Conservation (phyloP, 805 yeast species). For the Suhomyces sp. region DNA sequence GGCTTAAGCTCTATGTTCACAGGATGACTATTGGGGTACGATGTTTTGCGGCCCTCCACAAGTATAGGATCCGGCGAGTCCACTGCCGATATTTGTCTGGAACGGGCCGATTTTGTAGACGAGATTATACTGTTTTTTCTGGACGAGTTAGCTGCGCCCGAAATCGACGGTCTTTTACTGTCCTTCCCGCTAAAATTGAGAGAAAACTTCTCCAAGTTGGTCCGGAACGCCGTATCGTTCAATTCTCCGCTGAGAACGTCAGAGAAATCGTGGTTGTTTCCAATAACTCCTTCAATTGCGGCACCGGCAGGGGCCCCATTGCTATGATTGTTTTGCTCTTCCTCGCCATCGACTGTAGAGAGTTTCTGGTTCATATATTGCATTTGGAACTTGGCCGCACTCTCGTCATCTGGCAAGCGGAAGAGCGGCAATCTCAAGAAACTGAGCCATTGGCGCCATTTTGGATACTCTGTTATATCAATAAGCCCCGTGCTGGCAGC, state of each 20-base stretch:
- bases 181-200: slow-evolving; percentile 16
- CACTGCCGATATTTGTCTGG: slow-evolving; percentile 16
- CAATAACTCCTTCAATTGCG: not conserved
- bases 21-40: not conserved
- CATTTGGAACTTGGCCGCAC: slow-evolving; percentile 19
- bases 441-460: slow-evolving; percentile 40
- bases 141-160: slow-evolving; percentile 4
- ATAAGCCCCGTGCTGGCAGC: slow-evolving; percentile 26
- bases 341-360: not conserved
- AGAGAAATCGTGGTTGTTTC: slow-evolving; percentile 33
- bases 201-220: slow-evolving; percentile 29
- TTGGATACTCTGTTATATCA: slow-evolving; percentile 26
- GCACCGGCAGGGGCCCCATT: not conserved
- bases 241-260: slow-evolving; percentile 31
- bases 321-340: no score
- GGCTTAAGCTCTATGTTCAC: slow-evolving; percentile 8
- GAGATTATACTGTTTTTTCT: slow-evolving; percentile 9
- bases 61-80: slow-evolving; percentile 17
- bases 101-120: slow-evolving; percentile 10
- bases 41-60: slow-evolving; percentile 13
- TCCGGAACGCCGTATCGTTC: slow-evolving; percentile 26
- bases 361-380: slow-evolving; percentile 10
- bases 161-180: slow-evolving; percentile 3
- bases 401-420: slow-evolving; percentile 39
- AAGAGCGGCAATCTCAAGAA: slow-evolving; percentile 44